Evolutionary conservation across 2,329 filamentous ascomycete genomes (phyloP).

Genomic region (Cadophora luteo-olivacea): DNA sequence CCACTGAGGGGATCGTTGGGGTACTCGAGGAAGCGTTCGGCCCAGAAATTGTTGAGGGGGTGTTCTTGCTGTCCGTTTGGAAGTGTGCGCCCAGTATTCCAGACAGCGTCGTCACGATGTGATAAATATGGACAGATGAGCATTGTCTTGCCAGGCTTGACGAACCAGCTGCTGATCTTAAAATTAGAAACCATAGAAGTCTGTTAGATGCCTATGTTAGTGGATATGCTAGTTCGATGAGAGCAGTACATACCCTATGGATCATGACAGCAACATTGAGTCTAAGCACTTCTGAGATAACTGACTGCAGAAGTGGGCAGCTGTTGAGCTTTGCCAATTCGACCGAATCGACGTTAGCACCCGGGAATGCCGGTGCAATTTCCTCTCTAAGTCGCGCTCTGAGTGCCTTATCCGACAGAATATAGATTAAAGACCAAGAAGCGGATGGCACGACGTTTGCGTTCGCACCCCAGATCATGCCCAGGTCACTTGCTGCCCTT

Average conservation of each 20-base stretch:
- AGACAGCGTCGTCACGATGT: conserved; percentile 3
- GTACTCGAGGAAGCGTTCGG: conserved; percentile 11
- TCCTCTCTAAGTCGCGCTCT: not conserved
- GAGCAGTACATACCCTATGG: not conserved
- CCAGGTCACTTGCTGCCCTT: not conserved
- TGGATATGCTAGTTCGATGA: not conserved
- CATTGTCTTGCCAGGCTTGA: not conserved
- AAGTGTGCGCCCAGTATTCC: conserved; percentile 9
- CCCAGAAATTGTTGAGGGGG: conserved; percentile 8
- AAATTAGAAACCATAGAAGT: not conserved
- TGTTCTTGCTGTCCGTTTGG: conserved; percentile 7
- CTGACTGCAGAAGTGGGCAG: not conserved
- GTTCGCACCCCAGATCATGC: not conserved
- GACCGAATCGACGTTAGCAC: not conserved
- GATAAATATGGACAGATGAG: not conserved
- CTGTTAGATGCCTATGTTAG: not conserved
- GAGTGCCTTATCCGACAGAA: not conserved
- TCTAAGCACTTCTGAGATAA: conserved; percentile 9
- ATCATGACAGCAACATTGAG: conserved; percentile 1
- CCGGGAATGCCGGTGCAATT: not conserved
- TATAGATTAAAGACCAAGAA: not conserved
- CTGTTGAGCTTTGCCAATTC: not conserved
- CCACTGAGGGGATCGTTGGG: conserved; percentile 5
- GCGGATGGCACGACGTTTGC: not conserved
- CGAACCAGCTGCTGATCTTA: not conserved